Evolutionary conservation across 2,329 filamentous ascomycete species (phyloP).

Genomic region (Colletotrichum sojae): DNA sequence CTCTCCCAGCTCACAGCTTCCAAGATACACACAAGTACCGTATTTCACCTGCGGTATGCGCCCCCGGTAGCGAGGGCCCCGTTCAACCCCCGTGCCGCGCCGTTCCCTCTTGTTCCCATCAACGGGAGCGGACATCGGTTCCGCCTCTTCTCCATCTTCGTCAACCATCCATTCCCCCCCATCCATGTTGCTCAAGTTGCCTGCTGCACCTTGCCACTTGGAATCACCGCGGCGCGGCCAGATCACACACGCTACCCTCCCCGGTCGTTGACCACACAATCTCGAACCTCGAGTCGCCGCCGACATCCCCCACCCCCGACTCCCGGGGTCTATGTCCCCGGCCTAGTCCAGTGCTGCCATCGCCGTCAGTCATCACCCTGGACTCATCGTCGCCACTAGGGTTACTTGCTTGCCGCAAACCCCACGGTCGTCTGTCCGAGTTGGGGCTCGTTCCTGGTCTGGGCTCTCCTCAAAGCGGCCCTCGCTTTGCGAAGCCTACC

Average conservation of each 20-base stretch:
- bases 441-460: conserved; percentile 1
- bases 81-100: conserved; percentile 6
- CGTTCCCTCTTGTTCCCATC: conserved; percentile 3
- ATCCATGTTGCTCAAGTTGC: conserved; percentile 17
- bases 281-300: conserved; percentile 3
- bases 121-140: neutral
- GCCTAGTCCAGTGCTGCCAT: neutral
- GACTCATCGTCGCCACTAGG: conserved; percentile 15
- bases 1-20: neutral
- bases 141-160: conserved; percentile 7
- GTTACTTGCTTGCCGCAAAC: neutral
- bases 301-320: neutral
- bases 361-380: conserved; percentile 1
- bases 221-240: neutral
- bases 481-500: conserved; percentile 3
- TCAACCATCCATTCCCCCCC: neutral
- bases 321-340: conserved; percentile 3
- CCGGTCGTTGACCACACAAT: conserved; percentile 1
- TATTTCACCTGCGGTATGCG: neutral
- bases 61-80: conserved; percentile 6
- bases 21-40: neutral
- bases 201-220: conserved; percentile 26
- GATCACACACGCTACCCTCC: conserved; percentile 7
- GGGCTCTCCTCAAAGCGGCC: conserved; percentile 9
- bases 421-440: neutral